These are phyloP conservation scores for Coniferiporia sulphurascens DNA, from an alignment of 1,284 basidiomycete genomes.

Conservation along the genomic window DNA sequence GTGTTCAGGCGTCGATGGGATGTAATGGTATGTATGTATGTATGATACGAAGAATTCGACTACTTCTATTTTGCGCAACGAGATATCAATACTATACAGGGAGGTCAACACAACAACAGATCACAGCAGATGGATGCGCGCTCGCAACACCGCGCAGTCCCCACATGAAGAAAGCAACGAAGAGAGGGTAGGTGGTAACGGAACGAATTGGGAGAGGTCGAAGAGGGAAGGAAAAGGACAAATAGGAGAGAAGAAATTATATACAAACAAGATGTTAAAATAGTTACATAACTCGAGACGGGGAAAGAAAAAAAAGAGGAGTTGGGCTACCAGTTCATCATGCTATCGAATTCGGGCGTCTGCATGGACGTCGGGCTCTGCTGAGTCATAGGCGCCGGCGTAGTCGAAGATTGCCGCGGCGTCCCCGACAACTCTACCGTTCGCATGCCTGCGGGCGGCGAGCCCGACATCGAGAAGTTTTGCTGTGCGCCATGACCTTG, in stretches of 20 bases:
- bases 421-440: constrained; percentile 4
- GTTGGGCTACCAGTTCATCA: constrained; percentile 14
- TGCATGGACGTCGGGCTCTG: constrained; percentile 13
- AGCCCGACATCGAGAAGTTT: constrained; percentile 3
- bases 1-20: no score
- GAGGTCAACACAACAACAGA: constrained; percentile 10
- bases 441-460: background rate
- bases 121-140: constrained; percentile 1
- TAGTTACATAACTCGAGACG: background rate
- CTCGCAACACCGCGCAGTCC: background rate
- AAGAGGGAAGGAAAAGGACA: background rate
- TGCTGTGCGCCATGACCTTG: constrained; percentile 2
- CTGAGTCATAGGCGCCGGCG: constrained; percentile 14
- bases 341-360: constrained; percentile 9
- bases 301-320: background rate
- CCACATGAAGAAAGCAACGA: background rate
- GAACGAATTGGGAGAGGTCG: background rate
- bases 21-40: no score
- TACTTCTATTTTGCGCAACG: background rate
- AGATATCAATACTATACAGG: constrained; percentile 6
- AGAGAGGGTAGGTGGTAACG: background rate
- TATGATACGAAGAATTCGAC: background rate
- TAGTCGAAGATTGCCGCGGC: constrained; percentile 10
- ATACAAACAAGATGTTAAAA: background rate
- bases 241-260: background rate